Conservation (phyloP, 1,284 basidiomycete genomes). For the Violaceomyces palustris region DNA sequence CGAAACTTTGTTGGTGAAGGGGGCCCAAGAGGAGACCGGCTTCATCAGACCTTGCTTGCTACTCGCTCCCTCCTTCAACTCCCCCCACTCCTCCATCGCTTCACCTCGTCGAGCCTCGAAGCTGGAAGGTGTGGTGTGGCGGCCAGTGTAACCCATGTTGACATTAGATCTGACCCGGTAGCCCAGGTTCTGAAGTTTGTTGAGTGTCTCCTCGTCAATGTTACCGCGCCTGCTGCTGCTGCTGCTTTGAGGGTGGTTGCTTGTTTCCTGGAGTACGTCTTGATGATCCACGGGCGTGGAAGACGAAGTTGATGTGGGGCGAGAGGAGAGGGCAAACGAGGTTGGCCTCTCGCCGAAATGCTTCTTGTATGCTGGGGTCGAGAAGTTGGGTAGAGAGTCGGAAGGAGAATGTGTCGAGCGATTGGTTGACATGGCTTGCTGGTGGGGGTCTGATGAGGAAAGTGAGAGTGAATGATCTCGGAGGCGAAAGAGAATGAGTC, state of each 20-base stretch:
- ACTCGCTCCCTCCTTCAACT: conserved; percentile 2
- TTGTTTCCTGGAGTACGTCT: background rate
- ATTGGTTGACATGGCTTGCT: too few species aligned
- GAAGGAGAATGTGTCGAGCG: too few species aligned
- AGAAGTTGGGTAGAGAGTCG: too few species aligned
- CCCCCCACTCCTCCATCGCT: conserved; percentile 5
- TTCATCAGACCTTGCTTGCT: conserved; percentile 1
- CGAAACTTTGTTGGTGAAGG: background rate
- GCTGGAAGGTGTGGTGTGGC: background rate
- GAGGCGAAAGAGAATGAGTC: too few species aligned
- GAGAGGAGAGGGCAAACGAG: conserved; percentile 7
- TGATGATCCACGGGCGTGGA: background rate
- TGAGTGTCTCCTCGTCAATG: conserved; percentile 8
- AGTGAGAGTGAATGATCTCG: too few species aligned
- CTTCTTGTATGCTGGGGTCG: conserved; percentile 6
- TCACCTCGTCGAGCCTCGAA: background rate
- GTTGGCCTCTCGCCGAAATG: conserved; percentile 16
- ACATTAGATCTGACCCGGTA: conserved; percentile 9
- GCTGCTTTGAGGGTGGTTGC: background rate
- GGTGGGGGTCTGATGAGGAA: too few species aligned
- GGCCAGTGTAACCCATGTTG: conserved; percentile 11
- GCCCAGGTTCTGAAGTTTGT: conserved; percentile 9
- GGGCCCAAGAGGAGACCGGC: conserved; percentile 2
- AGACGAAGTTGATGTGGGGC: background rate
- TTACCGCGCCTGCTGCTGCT: too few species aligned